Base-by-base conservation (phyloP, 164 flowering plant species). In the Santalum album region DNA sequence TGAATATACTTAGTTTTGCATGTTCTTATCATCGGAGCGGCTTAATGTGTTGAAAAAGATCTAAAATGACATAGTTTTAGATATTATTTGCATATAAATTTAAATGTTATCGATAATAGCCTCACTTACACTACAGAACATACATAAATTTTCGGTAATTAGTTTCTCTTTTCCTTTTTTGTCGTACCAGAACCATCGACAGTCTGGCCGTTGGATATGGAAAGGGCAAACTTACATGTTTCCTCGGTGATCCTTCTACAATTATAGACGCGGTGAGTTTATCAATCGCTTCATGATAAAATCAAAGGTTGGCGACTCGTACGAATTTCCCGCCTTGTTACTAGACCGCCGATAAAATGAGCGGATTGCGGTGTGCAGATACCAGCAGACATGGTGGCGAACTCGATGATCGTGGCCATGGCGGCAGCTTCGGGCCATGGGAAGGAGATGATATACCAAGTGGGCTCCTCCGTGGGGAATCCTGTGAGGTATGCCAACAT, bases 381-480 rank as follows among this genome's bases (percentile, higher is more conserved):
- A 18, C 97, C 97, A 7, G 92, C 88, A 11, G 95, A 90, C 49
- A 81, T 84, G 86, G 97, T 87, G 58, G 87, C 80, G 59, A 90
- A 90, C 72, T 70, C 90, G 1, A 79, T 83, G 34, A 61, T 90
- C 0, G 78, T 66, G 24, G 71, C 87, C 0, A 83, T 81, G 72
- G 76, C 52, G 69, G 75, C 52, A 2, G 74, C 65, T 43, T 56
- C 75, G 25, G 63, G 69, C 0, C 20, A 42, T 0, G 62, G n/a
- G n/a, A n/a, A 54, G 0, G 62, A 56, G 32, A 40, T 25, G 12
- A 72, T 84, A 3, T 84, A 82, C 59, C 97, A 86, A 7, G 64
- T 89, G 1, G 81, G 91, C 0, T 82, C 95, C 0, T 86, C 97
- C 0, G 17, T 53, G 7, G 65, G 64, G 56, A 79, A 81, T n/a